A percentile compares a stretch with the other conserved stretches of the same genome.
phyloP scores from a whole-genome alignment of 2,329 filamentous ascomycete species.

The Fusarium sp. region DNA sequence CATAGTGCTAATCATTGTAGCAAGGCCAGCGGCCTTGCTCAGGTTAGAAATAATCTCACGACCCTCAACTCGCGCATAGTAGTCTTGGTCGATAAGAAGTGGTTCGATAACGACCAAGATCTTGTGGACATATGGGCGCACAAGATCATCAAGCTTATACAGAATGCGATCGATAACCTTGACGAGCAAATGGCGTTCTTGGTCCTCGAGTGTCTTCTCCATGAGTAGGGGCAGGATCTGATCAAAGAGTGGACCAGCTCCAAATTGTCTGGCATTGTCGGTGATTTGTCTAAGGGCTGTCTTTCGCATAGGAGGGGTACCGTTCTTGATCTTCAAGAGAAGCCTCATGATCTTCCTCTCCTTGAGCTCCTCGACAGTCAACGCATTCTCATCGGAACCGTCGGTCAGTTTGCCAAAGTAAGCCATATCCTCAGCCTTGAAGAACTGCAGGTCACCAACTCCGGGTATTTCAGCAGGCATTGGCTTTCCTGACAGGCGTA shows the following conservation, averaged over 20 bases:
- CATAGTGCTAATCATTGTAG: constrained; percentile 99
- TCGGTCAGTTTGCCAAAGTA: constrained; percentile 99
- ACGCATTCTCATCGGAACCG: constrained; percentile 87
- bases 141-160: constrained; percentile 97
- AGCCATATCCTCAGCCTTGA: constrained; percentile 98
- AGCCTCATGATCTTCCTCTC: constrained; percentile 99
- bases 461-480: constrained; percentile 96
- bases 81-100: constrained; percentile 98
- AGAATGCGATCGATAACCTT: constrained; percentile 99
- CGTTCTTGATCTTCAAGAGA: constrained; percentile 98
- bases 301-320: constrained; percentile 98
- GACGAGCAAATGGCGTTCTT: constrained; percentile 96
- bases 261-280: constrained; percentile 96
- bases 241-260: constrained; percentile 93
- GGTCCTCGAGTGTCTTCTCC: constrained; percentile 98
- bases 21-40: constrained; percentile 93
- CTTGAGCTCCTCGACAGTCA: constrained; percentile 95
- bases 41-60: constrained; percentile 99
- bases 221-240: constrained; percentile 96
- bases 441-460: constrained; percentile 95
- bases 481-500: constrained; percentile 85
- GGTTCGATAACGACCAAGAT: constrained; percentile 99
- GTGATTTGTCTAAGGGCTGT: constrained; percentile 96
- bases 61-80: constrained; percentile 97
- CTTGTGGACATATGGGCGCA: constrained; percentile 96